These are phyloP conservation scores for Russula emetica DNA, from an alignment of 768 basidiomycete species.

Conservation along the genomic window DNA sequence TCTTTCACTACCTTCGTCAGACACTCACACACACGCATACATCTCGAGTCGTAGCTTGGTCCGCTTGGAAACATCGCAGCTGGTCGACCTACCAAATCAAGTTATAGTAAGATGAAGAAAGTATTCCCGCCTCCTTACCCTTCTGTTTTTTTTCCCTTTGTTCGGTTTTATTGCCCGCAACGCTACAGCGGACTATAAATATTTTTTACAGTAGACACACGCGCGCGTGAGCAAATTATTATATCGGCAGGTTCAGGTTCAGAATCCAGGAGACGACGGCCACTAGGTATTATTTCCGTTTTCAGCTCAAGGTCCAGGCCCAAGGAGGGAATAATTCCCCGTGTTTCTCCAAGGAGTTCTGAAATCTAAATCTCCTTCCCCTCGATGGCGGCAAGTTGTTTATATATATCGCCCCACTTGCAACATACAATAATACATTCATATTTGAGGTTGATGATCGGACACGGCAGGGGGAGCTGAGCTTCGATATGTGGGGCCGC, in stretches of 20 bases:
- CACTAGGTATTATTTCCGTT: neutral
- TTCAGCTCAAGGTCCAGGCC: slow-evolving; percentile 5
- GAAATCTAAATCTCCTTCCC: no score
- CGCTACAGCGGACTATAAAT: no score
- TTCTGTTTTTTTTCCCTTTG: no score
- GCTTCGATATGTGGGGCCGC: neutral
- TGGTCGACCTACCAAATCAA: no score
- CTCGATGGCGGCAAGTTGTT: no score
- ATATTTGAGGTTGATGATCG: neutral
- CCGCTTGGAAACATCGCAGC: no score
- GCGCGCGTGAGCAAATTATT: neutral
- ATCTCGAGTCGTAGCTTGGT: neutral
- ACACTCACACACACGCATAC: neutral
- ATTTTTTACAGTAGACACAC: no score
- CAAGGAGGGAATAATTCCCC: no score
- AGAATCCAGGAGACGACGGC: neutral
- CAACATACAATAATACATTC: neutral
- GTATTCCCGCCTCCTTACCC: no score
- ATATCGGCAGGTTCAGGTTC: neutral
- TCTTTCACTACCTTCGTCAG: neutral
- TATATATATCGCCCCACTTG: neutral
- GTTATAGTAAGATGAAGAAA: no score
- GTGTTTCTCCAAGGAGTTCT: no score
- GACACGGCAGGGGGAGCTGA: neutral
- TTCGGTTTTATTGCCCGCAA: no score